These are phyloP conservation scores for Hansfordia pulvinata DNA, from an alignment of 2,329 filamentous ascomycete genomes.

Conservation along the genomic window DNA sequence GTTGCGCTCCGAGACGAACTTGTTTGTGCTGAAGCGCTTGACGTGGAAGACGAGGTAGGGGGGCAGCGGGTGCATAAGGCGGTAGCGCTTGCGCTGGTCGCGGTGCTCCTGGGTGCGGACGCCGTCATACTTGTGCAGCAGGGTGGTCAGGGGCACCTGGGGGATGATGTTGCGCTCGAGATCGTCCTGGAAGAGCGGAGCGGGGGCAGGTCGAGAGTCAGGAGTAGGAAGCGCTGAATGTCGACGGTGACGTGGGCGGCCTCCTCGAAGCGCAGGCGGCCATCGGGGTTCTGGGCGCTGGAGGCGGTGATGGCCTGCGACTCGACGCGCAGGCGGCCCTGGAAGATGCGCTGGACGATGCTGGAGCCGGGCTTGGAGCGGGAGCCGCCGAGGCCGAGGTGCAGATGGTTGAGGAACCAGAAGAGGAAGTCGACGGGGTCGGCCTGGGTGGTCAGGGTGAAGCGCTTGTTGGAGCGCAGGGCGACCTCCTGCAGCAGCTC, in stretches of 20 bases:
- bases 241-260: slow-evolving; percentile 69
- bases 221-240: slow-evolving; percentile 69
- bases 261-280: slow-evolving; percentile 86
- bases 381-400: slow-evolving; percentile 80
- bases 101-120: slow-evolving; percentile 76
- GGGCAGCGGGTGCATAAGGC: slow-evolving; percentile 78
- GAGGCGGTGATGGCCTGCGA: slow-evolving; percentile 88
- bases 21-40: slow-evolving; percentile 94
- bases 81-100: slow-evolving; percentile 77
- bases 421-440: slow-evolving; percentile 94
- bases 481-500: slow-evolving; percentile 93
- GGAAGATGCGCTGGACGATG: slow-evolving; percentile 86
- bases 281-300: slow-evolving; percentile 72
- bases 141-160: slow-evolving; percentile 67
- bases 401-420: slow-evolving; percentile 95
- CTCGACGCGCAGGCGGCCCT: slow-evolving; percentile 83
- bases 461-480: slow-evolving; percentile 79
- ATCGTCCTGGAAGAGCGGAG: slow-evolving; percentile 92
- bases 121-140: slow-evolving; percentile 90
- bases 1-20: slow-evolving; percentile 91
- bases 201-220: slow-evolving; percentile 84
- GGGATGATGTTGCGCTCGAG: slow-evolving; percentile 94
- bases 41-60: slow-evolving; percentile 89
- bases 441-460: slow-evolving; percentile 79
- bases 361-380: slow-evolving; percentile 74